These are phyloP conservation scores for Xerocomellus chrysenteron DNA, from an alignment of 768 basidiomycete genomes.

Conservation along the genomic window DNA sequence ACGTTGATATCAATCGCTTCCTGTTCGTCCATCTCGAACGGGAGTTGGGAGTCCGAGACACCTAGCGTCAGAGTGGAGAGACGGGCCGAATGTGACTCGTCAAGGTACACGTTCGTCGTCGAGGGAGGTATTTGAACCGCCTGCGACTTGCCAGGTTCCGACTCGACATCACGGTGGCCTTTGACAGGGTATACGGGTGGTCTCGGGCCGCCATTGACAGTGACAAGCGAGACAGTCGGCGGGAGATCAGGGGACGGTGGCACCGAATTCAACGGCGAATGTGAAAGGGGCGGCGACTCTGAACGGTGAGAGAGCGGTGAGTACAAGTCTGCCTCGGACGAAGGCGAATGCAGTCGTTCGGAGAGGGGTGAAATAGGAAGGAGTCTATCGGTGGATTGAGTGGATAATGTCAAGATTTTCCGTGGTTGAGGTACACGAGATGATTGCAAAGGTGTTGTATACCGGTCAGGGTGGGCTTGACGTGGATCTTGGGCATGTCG, in stretches of 20 bases:
- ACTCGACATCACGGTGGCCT: slow-evolving; percentile 1
- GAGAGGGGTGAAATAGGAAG: slow-evolving; percentile 21
- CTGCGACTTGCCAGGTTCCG: slow-evolving; percentile 2
- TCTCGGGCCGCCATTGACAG: background rate
- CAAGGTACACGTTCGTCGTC: background rate
- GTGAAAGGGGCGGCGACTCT: slow-evolving; percentile 1
- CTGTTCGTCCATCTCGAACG: slow-evolving; percentile 51
- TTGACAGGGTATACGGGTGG: background rate
- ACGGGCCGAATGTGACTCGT: background rate
- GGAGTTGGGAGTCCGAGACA: background rate
- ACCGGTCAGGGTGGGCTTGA: background rate
- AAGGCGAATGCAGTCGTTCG: slow-evolving; percentile 10
- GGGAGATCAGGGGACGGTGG: background rate
- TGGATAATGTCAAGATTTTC: slow-evolving; percentile 4
- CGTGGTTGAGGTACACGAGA: background rate
- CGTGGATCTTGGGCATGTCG: background rate
- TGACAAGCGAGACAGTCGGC: slow-evolving; percentile 6
- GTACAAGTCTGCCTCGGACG: slow-evolving; percentile 12
- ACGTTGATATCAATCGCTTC: slow-evolving; percentile 60
- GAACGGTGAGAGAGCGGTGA: slow-evolving; percentile 13
- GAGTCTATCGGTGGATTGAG: slow-evolving; percentile 21
- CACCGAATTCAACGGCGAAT: background rate
- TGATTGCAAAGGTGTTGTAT: background rate
- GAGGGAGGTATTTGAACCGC: background rate
- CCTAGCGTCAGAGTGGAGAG: background rate